Percentiles rank a stretch among this genome's conserved stretches.
Conservation (phyloP, 164 flowering plant genomes). For the Santalum album region DNA sequence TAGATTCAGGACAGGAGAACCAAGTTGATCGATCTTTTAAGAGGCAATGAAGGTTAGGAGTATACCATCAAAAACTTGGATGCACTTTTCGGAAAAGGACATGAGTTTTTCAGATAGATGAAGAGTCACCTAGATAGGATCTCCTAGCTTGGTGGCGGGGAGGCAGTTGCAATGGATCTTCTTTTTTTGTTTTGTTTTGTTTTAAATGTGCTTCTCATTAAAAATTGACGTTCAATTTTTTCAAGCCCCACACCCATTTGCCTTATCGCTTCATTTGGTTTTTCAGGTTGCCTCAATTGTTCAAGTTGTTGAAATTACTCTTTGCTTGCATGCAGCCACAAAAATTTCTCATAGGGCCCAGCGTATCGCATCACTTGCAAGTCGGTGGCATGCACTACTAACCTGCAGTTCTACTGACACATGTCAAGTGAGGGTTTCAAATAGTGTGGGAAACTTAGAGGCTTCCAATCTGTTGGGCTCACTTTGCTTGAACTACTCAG, state of each 20-base stretch:
- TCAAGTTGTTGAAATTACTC: background rate
- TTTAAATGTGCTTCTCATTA: too few species aligned
- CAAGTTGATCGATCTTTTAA: too few species aligned
- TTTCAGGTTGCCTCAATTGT: conserved; percentile 26
- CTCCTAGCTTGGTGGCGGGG: too few species aligned
- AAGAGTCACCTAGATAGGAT: too few species aligned
- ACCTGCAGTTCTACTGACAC: background rate
- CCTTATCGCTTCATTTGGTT: background rate
- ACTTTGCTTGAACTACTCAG: conserved; percentile 31
- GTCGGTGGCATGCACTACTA: conserved; percentile 4
- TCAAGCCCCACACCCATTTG: background rate
- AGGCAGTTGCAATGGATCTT: too few species aligned
- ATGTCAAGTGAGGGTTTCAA: background rate
- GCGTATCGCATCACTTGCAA: conserved; percentile 1
- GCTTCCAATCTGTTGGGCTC: conserved; percentile 17
- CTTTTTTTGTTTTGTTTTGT: too few species aligned
- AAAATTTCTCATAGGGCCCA: conserved; percentile 6
- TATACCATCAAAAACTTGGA: too few species aligned
- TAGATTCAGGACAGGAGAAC: too few species aligned
- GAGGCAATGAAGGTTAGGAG: too few species aligned
- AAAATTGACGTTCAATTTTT: background rate
- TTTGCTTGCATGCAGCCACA: conserved; percentile 5
- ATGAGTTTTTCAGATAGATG: too few species aligned
- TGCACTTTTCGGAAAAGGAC: too few species aligned
- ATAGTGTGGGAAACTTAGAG: conserved; percentile 15